Evolutionary conservation across 495 filamentous ascomycete species (phyloP).

Genomic region (Neurospora tetrasperma): DNA sequence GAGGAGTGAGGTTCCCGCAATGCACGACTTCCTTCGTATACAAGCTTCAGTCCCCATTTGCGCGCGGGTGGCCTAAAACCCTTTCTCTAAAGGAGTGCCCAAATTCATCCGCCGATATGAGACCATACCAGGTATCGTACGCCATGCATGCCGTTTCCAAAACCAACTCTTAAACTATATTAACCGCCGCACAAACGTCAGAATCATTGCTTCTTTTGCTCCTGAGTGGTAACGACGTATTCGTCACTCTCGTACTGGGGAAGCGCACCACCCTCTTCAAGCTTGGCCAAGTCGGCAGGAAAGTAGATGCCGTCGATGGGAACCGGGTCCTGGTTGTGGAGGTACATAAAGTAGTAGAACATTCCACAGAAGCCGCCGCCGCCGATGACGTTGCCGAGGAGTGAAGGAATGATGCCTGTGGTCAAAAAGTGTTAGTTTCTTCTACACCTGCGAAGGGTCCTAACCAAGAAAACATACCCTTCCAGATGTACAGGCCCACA

Average conservation of each 20-base stretch:
- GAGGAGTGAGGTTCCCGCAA: background rate
- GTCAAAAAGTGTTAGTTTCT: background rate
- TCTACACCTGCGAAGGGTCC: background rate
- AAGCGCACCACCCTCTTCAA: constrained; percentile 1
- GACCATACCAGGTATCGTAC: background rate
- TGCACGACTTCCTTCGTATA: background rate
- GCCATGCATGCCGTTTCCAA: background rate
- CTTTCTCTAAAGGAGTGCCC: background rate
- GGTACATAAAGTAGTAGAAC: constrained; percentile 45
- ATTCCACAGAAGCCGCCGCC: constrained; percentile 39
- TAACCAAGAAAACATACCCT: constrained; percentile 22
- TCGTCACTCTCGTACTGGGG: constrained; percentile 1
- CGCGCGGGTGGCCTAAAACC: background rate
- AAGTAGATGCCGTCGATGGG: constrained; percentile 14
- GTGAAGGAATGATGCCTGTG: constrained; percentile 43
- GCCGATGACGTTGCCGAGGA: constrained; percentile 50
- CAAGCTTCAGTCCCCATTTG: background rate
- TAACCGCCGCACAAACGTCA: background rate
- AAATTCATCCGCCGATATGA: background rate
- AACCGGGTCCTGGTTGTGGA: constrained; percentile 17
- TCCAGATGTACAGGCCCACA: constrained; percentile 52
- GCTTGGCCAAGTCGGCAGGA: background rate
- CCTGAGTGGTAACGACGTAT: background rate
- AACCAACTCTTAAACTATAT: background rate
- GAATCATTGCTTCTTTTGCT: background rate